A percentile compares a stretch with the other conserved stretches of the same genome.
phyloP scores from a whole-genome alignment of 345 rosid genomes.

The Populus tremula region DNA sequence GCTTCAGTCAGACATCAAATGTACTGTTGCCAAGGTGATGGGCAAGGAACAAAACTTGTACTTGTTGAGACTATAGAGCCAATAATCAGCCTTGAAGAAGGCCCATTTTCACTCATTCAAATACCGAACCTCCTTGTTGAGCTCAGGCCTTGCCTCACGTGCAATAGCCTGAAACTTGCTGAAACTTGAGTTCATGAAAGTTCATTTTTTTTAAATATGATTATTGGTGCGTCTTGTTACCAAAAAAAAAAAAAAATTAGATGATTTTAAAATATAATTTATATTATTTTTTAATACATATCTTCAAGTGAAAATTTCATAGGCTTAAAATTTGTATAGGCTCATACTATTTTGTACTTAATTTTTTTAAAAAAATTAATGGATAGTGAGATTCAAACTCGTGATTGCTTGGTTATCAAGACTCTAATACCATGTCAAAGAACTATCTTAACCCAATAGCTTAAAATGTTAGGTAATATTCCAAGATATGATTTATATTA shows the following conservation, averaged over 20 bases:
- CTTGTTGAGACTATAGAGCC: neutral
- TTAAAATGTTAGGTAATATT: accelerated
- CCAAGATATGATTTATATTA: no score
- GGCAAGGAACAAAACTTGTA: neutral
- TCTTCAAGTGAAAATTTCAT: accelerated
- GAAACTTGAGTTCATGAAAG: neutral
- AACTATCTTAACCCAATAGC: accelerated
- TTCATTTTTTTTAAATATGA: neutral
- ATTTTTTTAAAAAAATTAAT: no score
- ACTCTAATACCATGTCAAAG: accelerated
- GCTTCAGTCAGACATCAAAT: neutral
- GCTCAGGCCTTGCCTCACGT: neutral
- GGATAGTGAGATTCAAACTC: accelerated
- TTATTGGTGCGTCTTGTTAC: neutral
- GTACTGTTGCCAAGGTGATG: neutral
- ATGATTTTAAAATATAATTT: no score
- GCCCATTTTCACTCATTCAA: neutral
- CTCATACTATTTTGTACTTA: accelerated
- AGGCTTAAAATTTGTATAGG: accelerated
- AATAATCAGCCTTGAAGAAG: neutral
- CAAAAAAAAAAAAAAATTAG: no score
- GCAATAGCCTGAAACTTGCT: neutral
- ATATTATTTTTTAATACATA: no score
- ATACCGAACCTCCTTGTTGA: neutral
- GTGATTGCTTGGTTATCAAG: accelerated